Percentiles rank a stretch among this genome's conserved stretches.
Conservation (phyloP, 2,329 filamentous ascomycete genomes). For the Cladorrhinum sp. region DNA sequence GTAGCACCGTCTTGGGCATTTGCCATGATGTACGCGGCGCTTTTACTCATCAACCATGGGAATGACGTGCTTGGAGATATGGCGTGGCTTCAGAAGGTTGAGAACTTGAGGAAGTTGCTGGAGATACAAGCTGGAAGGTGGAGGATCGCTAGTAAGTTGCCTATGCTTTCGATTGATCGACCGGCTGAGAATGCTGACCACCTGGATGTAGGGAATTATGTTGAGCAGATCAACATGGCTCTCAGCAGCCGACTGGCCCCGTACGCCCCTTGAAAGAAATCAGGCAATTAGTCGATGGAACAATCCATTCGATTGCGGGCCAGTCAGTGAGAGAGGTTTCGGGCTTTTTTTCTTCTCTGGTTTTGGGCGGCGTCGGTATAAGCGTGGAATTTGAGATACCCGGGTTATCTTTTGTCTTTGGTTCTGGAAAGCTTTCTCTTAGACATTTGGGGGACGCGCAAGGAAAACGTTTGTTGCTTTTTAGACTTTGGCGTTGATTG, state of each 20-base stretch:
- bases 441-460: not conserved
- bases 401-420: not conserved
- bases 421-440: not conserved
- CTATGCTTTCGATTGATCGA: not conserved
- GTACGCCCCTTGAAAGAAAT: not conserved
- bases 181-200: not conserved
- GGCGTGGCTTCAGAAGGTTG: constrained; percentile 28
- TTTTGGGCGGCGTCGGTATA: not conserved
- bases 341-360: not conserved
- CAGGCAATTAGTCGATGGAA: not conserved
- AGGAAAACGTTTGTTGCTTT: not conserved
- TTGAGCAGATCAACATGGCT: constrained; percentile 20
- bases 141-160: constrained; percentile 30
- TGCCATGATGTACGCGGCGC: constrained; percentile 27
- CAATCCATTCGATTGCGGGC: not conserved
- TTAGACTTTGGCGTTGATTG: not conserved
- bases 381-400: not conserved
- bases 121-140: constrained; percentile 27
- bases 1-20: constrained; percentile 28
- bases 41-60: constrained; percentile 29
- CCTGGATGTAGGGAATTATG: constrained; percentile 18
- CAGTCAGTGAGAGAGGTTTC: not conserved
- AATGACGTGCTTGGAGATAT: constrained; percentile 22
- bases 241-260: constrained; percentile 17
- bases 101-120: constrained; percentile 23